Percentiles rank a stretch among this genome's conserved stretches.
Conservation (phyloP, 495 filamentous ascomycete species). For the Tuber indicum region DNA sequence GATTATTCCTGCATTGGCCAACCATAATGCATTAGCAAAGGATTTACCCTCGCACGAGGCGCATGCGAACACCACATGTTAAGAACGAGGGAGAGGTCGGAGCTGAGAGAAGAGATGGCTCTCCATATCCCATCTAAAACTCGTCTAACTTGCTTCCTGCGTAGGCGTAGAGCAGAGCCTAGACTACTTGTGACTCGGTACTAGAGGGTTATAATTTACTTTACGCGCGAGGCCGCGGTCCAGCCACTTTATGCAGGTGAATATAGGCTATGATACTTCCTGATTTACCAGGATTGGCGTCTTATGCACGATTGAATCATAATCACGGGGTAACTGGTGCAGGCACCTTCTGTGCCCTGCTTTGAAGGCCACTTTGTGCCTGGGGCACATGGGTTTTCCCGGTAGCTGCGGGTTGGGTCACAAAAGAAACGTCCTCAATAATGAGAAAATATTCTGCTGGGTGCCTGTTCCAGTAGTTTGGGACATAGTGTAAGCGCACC, state of each 20-base stretch:
- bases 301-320: background rate
- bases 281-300: background rate
- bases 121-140: background rate
- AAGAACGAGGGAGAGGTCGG: background rate
- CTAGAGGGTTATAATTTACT: background rate
- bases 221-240: background rate
- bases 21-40: background rate
- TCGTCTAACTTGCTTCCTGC: background rate
- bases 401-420: background rate
- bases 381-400: background rate
- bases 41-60: background rate
- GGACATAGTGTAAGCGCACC: background rate
- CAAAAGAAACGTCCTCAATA: background rate
- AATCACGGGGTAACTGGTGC: background rate
- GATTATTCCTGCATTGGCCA: background rate
- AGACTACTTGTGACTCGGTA: background rate
- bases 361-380: background rate
- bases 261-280: background rate
- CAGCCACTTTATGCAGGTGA: background rate
- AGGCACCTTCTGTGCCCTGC: background rate
- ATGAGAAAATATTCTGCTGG: background rate
- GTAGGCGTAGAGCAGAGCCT: background rate
- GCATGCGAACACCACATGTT: background rate
- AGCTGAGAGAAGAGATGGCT: background rate
- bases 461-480: background rate